A percentile compares a stretch with the other conserved stretches of the same genome.
These are phyloP conservation scores for Chalciporus pseudorubinellus DNA, from an alignment of 768 basidiomycete species.

Conservation along the genomic window DNA sequence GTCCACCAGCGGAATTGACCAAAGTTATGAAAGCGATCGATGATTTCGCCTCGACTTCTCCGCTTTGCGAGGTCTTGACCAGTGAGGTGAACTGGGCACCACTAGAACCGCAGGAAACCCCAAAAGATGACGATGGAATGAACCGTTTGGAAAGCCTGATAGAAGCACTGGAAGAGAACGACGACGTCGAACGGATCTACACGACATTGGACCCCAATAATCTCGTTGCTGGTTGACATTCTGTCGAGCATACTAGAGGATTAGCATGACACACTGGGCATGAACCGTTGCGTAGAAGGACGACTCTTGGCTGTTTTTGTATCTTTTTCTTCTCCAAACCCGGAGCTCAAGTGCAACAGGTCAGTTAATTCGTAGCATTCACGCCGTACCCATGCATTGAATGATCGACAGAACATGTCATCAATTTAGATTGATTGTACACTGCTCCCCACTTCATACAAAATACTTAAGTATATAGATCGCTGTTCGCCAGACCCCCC, in stretches of 20 bases:
- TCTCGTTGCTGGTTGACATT: slow-evolving; percentile 24
- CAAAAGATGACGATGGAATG: slow-evolving; percentile 37
- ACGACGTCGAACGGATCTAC: slow-evolving; percentile 59
- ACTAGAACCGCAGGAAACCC: slow-evolving; percentile 36
- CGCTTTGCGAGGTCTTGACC: slow-evolving; percentile 39
- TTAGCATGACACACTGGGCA: neutral
- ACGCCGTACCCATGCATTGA: no score
- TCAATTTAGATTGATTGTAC: neutral
- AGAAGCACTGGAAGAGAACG: slow-evolving; percentile 52
- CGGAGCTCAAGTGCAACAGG: neutral
- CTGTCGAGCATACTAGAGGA: slow-evolving; percentile 9
- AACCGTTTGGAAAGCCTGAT: slow-evolving; percentile 43
- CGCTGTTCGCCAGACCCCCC: neutral
- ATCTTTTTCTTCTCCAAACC: neutral
- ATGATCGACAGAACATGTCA: no score
- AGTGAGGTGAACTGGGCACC: slow-evolving; percentile 59
- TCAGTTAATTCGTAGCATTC: neutral
- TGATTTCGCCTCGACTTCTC: slow-evolving; percentile 22
- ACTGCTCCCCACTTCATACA: neutral
- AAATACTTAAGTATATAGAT: neutral
- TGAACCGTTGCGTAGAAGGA: no score
- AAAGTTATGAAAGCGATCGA: slow-evolving; percentile 37
- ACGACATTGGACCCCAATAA: slow-evolving; percentile 43
- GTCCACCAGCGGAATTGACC: slow-evolving; percentile 40
- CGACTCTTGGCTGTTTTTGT: no score